Evolutionary conservation across 371 early-diverging fungal species (phyloP).

Genomic region (Basidiobolus meristosporus): DNA sequence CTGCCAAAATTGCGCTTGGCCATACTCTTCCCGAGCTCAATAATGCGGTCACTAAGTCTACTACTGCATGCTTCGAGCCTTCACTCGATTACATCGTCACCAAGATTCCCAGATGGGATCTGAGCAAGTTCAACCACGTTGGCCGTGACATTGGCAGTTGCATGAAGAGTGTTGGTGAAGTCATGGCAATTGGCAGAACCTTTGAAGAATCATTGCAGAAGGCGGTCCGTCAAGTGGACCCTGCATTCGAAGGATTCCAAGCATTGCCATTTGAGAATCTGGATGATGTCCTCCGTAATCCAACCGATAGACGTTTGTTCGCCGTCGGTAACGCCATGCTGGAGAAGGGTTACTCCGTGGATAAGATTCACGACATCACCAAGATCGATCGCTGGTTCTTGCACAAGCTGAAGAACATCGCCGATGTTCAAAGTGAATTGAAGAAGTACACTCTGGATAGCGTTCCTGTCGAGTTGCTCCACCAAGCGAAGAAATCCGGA

Average conservation of each 20-base stretch:
- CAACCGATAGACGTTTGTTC: constrained; percentile 81
- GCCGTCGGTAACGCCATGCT: constrained; percentile 79
- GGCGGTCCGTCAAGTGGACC: constrained; percentile 61
- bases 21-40: constrained; percentile 62
- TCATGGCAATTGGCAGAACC: constrained; percentile 91
- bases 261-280: constrained; percentile 31
- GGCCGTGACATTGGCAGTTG: constrained; percentile 55
- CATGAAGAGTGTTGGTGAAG: constrained; percentile 94
- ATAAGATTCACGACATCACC: constrained; percentile 68
- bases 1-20: constrained; percentile 83
- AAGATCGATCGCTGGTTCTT: constrained; percentile 93
- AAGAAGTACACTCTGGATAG: constrained; percentile 16
- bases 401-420: constrained; percentile 74
- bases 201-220: constrained; percentile 90
- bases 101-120: constrained; percentile 94
- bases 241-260: constrained; percentile 45
- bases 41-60: constrained; percentile 78
- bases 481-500: constrained; percentile 62
- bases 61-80: constrained; percentile 91
- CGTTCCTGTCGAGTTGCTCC: constrained; percentile 27
- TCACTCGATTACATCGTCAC: constrained; percentile 82
- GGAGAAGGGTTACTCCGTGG: constrained; percentile 59
- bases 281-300: constrained; percentile 47
- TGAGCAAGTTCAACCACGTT: constrained; percentile 80
- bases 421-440: constrained; percentile 33